Evolutionary conservation across 208 protist species (phyloP), one percentile per base, ranked within the genome.

Genomic region (Wallacemonas rigidus): DNA sequence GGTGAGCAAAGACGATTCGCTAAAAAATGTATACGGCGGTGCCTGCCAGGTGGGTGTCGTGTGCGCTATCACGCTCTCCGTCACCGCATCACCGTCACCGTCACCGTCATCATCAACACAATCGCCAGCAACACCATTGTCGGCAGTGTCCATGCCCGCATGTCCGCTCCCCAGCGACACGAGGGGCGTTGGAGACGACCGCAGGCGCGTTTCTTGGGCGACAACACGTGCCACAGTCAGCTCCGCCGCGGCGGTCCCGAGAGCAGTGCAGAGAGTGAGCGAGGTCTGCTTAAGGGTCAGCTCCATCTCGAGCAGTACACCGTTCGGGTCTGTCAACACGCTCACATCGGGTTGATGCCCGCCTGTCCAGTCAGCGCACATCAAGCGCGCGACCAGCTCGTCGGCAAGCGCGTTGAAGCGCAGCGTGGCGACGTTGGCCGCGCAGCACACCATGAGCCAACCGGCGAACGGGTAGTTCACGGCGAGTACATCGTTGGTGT

Each of bases 261-360:
- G 75, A 60, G 82, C 77, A 12, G 64, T 68, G 45, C 81, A 77
- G n/a, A 93, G 67, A 17, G 85, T 70, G 40, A 76, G 73, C 14
- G 71, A 68, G 35, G 85, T 80, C 48, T 67, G 70, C 36, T 56
- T 55, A 17, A 91, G 68, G 53, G 77, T 74, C 8, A 67, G 51
- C 43, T 81, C 79, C 64, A 77, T 82, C 69, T 93, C 85, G 15
- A 93, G 53, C 63, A 91, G 85, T 47, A 90, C 67, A 26, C 86
- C 88, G 50, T 93, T 93, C 2, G 83, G 80, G 54, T 89, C 77
- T n/a, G 83, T 84, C 58, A 77, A 39, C 36, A 70, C 69, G 48
- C 70, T 65, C 39, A 45, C 48, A 60, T 67, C 57, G 38, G 58
- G 39, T 12, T 45, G 57, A 9, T 17, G 51, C 1, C 39, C 41